Conservation (phyloP, 108 stramenopile species). For the Nannochloropsis salina region DNA sequence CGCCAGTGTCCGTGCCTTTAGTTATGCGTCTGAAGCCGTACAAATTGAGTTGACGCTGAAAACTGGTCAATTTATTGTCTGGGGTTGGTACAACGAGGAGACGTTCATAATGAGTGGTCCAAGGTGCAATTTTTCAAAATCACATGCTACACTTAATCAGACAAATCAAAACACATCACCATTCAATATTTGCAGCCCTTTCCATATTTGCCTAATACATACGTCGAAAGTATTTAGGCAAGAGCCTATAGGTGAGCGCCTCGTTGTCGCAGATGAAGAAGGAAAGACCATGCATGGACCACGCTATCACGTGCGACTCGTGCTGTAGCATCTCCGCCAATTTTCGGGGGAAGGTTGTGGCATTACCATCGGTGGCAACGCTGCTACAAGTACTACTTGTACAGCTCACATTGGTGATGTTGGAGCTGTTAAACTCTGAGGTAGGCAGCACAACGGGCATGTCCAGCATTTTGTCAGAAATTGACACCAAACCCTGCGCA, state of each 20-base stretch:
- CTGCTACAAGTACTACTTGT: background rate
- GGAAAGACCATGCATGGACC: constrained; percentile 28
- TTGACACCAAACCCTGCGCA: too few species aligned
- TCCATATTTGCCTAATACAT: background rate
- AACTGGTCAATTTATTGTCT: constrained; percentile 62
- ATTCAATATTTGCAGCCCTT: background rate
- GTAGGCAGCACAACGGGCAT: too few species aligned
- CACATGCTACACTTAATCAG: too few species aligned
- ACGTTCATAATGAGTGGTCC: background rate
- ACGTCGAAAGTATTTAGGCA: constrained; percentile 76
- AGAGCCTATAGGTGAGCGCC: constrained; percentile 63
- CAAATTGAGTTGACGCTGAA: constrained; percentile 79
- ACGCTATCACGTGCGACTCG: background rate
- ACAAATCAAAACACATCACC: background rate
- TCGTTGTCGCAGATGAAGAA: constrained; percentile 77
- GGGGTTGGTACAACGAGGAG: background rate
- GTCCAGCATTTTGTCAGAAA: too few species aligned
- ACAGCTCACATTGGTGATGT: background rate
- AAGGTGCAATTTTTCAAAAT: background rate
- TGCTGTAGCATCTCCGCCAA: background rate
- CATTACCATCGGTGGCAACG: background rate
- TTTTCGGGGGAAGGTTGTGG: background rate
- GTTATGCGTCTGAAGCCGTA: constrained; percentile 67
- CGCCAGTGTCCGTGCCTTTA: constrained; percentile 78
- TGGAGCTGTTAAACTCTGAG: too few species aligned